Percentiles rank a stretch among this genome's conserved stretches.
Evolutionary conservation across 768 basidiomycete species (phyloP).

Genomic region (Tremella yokohamensis): DNA sequence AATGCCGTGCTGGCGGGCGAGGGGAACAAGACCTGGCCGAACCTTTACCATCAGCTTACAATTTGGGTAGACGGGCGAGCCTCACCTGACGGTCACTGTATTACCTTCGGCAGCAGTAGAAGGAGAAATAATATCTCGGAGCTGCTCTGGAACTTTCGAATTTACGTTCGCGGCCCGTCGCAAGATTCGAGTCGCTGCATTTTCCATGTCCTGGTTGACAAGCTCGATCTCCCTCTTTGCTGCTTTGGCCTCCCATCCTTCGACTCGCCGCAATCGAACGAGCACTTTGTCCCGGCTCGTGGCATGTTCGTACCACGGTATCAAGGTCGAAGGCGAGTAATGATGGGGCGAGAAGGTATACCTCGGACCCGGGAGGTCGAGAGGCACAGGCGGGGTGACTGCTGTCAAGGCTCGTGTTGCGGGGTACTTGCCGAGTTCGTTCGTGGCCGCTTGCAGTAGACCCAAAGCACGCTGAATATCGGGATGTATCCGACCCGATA

Average conservation of each 20-base stretch:
- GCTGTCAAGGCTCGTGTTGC: background rate
- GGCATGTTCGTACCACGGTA: conserved; percentile 6
- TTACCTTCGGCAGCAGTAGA: background rate
- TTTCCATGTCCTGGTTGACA: background rate
- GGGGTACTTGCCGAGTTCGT: background rate
- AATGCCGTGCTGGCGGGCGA: background rate
- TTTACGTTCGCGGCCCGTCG: background rate
- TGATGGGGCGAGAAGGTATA: conserved; percentile 5
- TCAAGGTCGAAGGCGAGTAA: background rate
- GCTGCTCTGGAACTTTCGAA: background rate
- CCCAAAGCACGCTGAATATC: background rate
- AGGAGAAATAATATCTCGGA: too few species aligned
- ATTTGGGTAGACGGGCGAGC: background rate
- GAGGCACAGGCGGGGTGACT: background rate
- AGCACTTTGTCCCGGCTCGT: background rate
- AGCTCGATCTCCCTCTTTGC: conserved; percentile 3
- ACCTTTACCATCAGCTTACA: background rate
- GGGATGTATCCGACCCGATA: too few species aligned
- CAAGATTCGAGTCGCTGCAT: background rate
- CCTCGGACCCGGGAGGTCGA: background rate
- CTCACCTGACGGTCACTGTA: background rate
- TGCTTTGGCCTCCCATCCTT: conserved; percentile 1
- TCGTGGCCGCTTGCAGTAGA: background rate
- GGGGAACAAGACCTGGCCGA: conserved; percentile 1
- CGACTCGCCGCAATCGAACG: conserved; percentile 8